Base-by-base conservation (phyloP, 2,329 filamentous ascomycete genomes). In the Colletotrichum tanaceti region DNA sequence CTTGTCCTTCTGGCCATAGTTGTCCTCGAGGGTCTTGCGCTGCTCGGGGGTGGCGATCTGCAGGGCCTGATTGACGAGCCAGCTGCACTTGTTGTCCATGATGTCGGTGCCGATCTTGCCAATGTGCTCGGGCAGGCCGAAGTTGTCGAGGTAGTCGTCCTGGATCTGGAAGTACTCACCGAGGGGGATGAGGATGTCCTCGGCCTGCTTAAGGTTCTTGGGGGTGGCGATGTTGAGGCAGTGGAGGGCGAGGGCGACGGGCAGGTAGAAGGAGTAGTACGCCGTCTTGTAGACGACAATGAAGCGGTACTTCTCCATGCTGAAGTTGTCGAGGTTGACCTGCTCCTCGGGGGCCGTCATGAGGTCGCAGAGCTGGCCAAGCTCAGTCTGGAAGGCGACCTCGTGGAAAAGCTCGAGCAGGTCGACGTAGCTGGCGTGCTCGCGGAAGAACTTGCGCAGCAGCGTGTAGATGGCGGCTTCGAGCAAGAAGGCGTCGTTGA, bases 231-330 rank as follows among this genome's bases (percentile, higher is more conserved):
- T 86, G 77, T 93, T 90, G 73, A 94, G 89, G 82, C 94, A 91
- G 85, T 95, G 86, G 75, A 99, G 86, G 5, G 96, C 93, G 52
- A 99, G 88, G 11, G 94, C 95, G 64, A 99, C 94, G 68, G 96
- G 96, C 16, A 99, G 91, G 84, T 98, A 98, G 87, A 99, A 99
- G 77, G 92, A 97, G 87, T 99, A 99, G 86, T 97, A 99, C 59
- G 96, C 94, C 28, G 96, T 99, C 90, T 99, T 99, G 90, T 97
- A 98, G 82, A 97, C 93, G 83, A 99, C 96, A 77, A 99, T 99
- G 87, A 98, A 99, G 75, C 86, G 90, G 86, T 97, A 97, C 87
- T 97, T 99, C 71, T 94, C 88, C 81, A 98, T 86, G 80, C 90
- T 94, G 87, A 99, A 99, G 85, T 97, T 97, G 86, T 93, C 86